These are phyloP conservation scores for Diplogelasinospora grovesii DNA, from an alignment of 495 filamentous ascomycete genomes.

Conservation along the genomic window DNA sequence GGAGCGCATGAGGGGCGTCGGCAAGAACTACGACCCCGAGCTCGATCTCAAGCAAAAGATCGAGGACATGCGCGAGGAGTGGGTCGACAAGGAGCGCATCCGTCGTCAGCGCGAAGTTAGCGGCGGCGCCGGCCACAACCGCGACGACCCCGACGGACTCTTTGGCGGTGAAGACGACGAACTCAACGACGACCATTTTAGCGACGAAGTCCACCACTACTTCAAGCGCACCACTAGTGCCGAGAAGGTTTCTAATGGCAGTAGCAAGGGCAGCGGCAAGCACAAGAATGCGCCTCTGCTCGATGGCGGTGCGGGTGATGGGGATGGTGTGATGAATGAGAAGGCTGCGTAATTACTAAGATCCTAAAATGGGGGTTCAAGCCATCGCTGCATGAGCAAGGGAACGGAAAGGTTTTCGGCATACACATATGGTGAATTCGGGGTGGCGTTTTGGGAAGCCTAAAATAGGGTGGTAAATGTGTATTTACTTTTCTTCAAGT, in stretches of 20 bases:
- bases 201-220: conserved; percentile 35
- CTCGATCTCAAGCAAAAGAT: conserved; percentile 73
- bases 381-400: too few species aligned
- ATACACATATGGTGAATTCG: too few species aligned
- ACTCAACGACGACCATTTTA: too few species aligned
- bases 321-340: too few species aligned
- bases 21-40: conserved; percentile 72
- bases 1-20: conserved; percentile 63
- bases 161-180: conserved; percentile 32
- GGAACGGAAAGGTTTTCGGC: too few species aligned
- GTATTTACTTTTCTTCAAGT: too few species aligned
- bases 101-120: conserved; percentile 18
- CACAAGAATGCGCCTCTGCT: conserved; percentile 2
- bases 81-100: conserved; percentile 29
- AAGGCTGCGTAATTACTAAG: too few species aligned
- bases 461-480: too few species aligned
- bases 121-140: too few species aligned
- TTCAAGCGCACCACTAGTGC: conserved; percentile 32
- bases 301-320: not conserved
- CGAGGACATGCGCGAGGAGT: conserved; percentile 59
- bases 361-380: too few species aligned
- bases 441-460: too few species aligned
- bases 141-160: conserved; percentile 17
- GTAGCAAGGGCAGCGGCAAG: not conserved
- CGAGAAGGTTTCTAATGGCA: too few species aligned